Percentiles rank a stretch among this genome's conserved stretches.
phyloP scores from a whole-genome alignment of 140 eudicot species.

The Cichorium intybus region DNA sequence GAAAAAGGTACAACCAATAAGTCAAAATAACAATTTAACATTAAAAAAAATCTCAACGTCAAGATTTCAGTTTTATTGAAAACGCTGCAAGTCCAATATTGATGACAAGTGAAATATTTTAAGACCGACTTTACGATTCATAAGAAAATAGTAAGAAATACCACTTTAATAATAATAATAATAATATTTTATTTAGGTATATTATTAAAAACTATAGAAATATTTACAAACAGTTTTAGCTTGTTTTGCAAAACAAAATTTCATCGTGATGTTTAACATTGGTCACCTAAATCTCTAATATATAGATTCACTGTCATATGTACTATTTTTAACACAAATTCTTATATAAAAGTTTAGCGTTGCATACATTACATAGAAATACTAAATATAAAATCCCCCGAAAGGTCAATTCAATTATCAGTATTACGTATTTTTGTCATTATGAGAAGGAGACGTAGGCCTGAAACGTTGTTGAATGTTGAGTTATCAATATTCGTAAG shows the following conservation, averaged over 20 bases:
- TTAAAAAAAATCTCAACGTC: neutral
- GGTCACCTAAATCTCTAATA: no score
- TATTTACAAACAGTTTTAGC: no score
- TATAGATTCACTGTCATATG: no score
- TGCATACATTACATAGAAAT: neutral
- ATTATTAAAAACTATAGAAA: no score
- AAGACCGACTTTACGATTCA: neutral
- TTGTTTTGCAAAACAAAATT: no score
- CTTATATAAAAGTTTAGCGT: no score
- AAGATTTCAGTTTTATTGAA: neutral
- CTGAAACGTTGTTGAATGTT: neutral
- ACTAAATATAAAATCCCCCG: neutral
- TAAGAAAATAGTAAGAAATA: no score
- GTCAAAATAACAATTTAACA: neutral
- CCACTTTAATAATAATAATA: neutral
- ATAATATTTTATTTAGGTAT: no score
- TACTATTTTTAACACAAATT: no score
- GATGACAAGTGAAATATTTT: neutral
- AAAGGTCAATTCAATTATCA: neutral
- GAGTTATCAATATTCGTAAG: neutral
- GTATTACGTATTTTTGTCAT: neutral
- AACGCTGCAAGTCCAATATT: neutral
- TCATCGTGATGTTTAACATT: no score
- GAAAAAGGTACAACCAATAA: neutral
- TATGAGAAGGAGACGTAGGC: neutral